Percentiles rank a stretch among this genome's conserved stretches.
Conservation (phyloP, 495 filamentous ascomycete species). For the Pseudoneurospora amorphoporcata region DNA sequence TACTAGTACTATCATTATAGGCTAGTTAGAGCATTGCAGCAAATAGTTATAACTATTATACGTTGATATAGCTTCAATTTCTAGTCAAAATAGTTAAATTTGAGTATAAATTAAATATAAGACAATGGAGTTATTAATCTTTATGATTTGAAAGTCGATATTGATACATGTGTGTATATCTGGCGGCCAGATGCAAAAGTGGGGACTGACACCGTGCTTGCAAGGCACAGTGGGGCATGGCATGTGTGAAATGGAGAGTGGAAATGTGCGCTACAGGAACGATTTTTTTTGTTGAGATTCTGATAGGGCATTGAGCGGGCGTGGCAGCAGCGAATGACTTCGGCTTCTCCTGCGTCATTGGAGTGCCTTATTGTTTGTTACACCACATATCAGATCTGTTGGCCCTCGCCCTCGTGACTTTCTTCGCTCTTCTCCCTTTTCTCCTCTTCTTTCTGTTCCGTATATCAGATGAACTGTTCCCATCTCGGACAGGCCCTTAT, state of each 20-base stretch:
- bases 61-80: too few relatives aligned
- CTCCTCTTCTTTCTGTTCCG: neutral
- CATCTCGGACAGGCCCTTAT: neutral
- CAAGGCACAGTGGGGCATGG: neutral
- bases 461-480: neutral
- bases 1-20: too few relatives aligned
- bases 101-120: too few relatives aligned
- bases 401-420: neutral
- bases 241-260: neutral
- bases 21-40: too few relatives aligned
- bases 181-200: too few relatives aligned
- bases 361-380: neutral
- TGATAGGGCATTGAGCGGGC: neutral
- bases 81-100: too few relatives aligned
- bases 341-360: neutral
- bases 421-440: neutral
- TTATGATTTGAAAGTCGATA: too few relatives aligned
- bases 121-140: too few relatives aligned
- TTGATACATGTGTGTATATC: too few relatives aligned
- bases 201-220: too few relatives aligned
- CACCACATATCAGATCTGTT: neutral
- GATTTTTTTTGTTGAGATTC: conserved; percentile 1
- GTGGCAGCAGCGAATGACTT: neutral
- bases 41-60: too few relatives aligned
- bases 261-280: neutral